Evolutionary conservation across 805 yeast species (phyloP).

Genomic region (Sugiyamaella floridensis): DNA sequence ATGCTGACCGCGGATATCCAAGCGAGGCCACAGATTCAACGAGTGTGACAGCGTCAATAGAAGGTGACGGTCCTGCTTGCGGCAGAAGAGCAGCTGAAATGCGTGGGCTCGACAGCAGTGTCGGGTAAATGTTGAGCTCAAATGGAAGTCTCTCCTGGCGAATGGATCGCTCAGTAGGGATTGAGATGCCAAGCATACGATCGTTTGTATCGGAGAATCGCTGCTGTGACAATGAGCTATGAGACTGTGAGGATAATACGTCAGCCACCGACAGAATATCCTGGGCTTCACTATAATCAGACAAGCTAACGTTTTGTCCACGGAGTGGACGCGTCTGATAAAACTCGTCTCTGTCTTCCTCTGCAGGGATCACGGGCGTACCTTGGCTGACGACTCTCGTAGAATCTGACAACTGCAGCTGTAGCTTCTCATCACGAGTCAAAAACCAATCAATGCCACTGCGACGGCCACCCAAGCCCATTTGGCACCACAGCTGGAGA

Average conservation of each 20-base stretch:
- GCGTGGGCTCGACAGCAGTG: background rate
- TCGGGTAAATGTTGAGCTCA: conserved; percentile 5
- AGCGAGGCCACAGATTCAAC: conserved; percentile 11
- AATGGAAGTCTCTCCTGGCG: conserved; percentile 7
- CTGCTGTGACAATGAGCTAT: background rate
- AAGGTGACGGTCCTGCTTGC: background rate
- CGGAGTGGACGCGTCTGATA: background rate
- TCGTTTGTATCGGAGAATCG: background rate
- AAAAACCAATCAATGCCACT: conserved; percentile 30
- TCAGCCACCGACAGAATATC: conserved; percentile 9
- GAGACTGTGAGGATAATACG: background rate
- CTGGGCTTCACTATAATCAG: background rate
- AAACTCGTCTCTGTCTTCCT: background rate
- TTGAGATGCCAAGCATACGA: conserved; percentile 1
- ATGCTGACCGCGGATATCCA: conserved; percentile 1
- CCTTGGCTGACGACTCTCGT: conserved; percentile 22
- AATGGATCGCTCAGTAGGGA: conserved; percentile 3
- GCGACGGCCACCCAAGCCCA: conserved; percentile 29
- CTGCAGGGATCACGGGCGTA: conserved; percentile 8
- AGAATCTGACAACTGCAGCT: background rate
- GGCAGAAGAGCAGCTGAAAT: background rate
- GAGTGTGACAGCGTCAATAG: conserved; percentile 5
- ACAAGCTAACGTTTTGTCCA: background rate
- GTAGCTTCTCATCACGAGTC: conserved; percentile 16
- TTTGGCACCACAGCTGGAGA: conserved; percentile 33